Evolutionary conservation across 2,329 filamentous ascomycete species (phyloP), one percentile per base, ranked within the genome.

Genomic region (Alternaria metachromatica): DNA sequence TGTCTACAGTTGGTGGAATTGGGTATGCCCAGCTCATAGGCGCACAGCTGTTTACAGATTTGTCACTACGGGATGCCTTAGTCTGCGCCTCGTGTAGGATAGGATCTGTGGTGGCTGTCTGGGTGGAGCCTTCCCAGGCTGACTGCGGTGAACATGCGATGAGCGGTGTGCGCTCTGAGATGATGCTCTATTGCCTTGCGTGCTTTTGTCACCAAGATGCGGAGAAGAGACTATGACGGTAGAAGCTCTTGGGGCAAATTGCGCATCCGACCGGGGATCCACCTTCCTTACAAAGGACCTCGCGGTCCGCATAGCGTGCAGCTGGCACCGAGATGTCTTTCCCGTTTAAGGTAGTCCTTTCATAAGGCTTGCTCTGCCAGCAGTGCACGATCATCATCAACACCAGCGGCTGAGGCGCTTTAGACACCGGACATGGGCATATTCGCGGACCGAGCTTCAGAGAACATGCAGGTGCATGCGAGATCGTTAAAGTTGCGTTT

Each of bases 401-500:
- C 20, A 50, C 23, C 20, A 33, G 30, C 60, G 48, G 12, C 23
- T 26, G 25, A 45, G 21, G 33, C 41, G 23, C 21, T 18, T 55
- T 13, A 41, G 21, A 21, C 20, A 25, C 23, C 6, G 15, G 46
- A 21, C 48, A 56, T 57, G 46, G 61, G 59, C 55, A 30, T 30
- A 18, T 45, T 20, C 18, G 23, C 28, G 11, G 56, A 33, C 58
- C 18, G 56, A 64, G 60, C 54, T 56, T 59, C 50, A 41, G 56
- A 51, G 26, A 15, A 33, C 55, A 44, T 48, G 28, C 41, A 64
- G 55, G 53, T 55, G 49, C 30, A 69, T 25, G 61, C 59, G 58
- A 63, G 58, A 64, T 45, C 55, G 57, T 51, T 55, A 58, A 57
- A 59, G 33, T 63, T 49, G 41, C 58, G 71, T 68, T 68, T 69